Evolutionary conservation across 371 early-diverging fungal genomes (phyloP).

Genomic region (Saksenaea vasiformis): DNA sequence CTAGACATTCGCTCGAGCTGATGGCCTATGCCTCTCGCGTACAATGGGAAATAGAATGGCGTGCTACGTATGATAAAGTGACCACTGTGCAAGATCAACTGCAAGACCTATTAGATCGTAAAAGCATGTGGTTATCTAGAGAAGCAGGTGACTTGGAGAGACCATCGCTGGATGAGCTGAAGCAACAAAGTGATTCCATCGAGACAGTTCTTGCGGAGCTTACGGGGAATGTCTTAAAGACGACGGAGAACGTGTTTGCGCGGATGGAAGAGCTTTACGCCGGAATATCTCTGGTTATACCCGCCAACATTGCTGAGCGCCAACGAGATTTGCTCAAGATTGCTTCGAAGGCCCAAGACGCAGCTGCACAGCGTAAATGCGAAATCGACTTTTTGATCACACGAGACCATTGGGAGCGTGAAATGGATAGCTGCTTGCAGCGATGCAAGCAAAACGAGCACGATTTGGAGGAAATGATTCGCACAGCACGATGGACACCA

Average conservation of each 20-base stretch:
- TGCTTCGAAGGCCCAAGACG: conserved; percentile 14
- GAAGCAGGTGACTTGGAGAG: conserved; percentile 8
- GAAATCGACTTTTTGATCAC: conserved; percentile 17
- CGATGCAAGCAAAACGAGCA: conserved; percentile 17
- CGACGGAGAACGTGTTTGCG: neutral
- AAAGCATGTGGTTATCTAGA: conserved; percentile 21
- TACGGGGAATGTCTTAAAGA: neutral
- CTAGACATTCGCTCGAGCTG: neutral
- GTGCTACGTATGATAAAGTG: neutral
- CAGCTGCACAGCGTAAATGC: neutral
- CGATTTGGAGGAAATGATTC: conserved; percentile 20
- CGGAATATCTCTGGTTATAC: neutral
- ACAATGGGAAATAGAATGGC: conserved; percentile 17
- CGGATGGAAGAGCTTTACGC: conserved; percentile 1
- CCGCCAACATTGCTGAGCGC: conserved; percentile 3
- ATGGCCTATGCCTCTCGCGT: conserved; percentile 17
- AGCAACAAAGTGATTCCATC: neutral
- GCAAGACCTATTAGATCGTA: conserved; percentile 27
- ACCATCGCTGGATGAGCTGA: neutral
- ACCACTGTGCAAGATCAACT: conserved; percentile 15
- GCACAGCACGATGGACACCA: conserved; percentile 25
- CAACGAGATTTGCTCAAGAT: conserved; percentile 10
- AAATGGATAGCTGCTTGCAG: conserved; percentile 11
- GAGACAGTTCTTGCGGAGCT: neutral
- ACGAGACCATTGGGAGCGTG: conserved; percentile 22